A percentile compares a stretch with the other conserved stretches of the same genome.
These are phyloP conservation scores for Carex kokanica DNA, from an alignment of 176 grass and related monocot species.

Conservation along the genomic window DNA sequence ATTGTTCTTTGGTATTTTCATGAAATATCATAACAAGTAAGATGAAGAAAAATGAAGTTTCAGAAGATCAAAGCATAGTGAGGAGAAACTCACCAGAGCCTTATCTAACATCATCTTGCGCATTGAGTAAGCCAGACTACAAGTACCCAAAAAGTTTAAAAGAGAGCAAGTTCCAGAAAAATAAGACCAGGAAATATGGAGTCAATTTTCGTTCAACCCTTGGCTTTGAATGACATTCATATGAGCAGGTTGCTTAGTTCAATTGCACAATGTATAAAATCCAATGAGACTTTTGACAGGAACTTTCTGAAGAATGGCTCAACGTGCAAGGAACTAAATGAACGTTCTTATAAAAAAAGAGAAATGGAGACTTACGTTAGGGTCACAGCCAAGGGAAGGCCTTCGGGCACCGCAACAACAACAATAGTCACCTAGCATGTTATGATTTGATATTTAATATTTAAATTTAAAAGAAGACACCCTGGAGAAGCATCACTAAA, in stretches of 20 bases:
- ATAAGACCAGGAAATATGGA: conserved; percentile 29
- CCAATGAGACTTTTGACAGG: neutral
- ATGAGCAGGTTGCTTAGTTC: neutral
- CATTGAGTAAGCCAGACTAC: conserved; percentile 94
- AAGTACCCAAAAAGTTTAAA: conserved; percentile 22
- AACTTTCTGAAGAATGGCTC: neutral
- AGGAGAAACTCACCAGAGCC: conserved; percentile 59
- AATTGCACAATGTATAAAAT: neutral
- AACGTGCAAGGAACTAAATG: neutral
- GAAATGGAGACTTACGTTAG: conserved; percentile 57
- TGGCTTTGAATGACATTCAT: neutral
- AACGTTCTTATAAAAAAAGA: neutral
- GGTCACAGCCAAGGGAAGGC: conserved; percentile 87
- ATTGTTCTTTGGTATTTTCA: conserved; percentile 25
- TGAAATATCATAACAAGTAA: conserved; percentile 13
- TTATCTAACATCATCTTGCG: conserved; percentile 98
- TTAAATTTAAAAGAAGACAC: neutral
- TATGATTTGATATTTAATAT: neutral
- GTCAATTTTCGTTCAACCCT: neutral
- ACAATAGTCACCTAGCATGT: conserved; percentile 76
- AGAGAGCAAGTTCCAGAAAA: conserved; percentile 13
- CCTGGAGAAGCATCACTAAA: conserved; percentile 10
- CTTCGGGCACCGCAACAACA: conserved; percentile 95
- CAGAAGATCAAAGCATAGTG: neutral
- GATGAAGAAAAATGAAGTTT: conserved; percentile 14